Evolutionary conservation across 805 yeast genomes (phyloP).

Genomic region (Priceomyces castillae): DNA sequence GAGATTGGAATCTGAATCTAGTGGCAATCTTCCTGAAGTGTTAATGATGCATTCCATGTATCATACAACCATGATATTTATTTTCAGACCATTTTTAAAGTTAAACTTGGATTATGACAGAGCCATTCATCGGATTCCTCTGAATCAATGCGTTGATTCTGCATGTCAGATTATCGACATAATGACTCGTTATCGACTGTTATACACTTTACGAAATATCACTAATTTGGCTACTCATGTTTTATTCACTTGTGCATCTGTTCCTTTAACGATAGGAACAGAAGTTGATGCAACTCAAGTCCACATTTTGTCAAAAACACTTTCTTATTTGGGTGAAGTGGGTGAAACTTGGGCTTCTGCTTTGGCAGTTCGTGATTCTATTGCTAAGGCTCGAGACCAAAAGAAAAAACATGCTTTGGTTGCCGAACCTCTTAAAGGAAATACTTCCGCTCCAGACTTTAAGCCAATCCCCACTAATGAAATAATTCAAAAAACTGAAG

Average conservation of each 20-base stretch:
- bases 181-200: slow-evolving; percentile 4
- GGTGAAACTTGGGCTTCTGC: slow-evolving; percentile 10
- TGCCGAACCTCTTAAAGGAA: neutral
- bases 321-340: slow-evolving; percentile 5
- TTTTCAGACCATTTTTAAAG: slow-evolving; percentile 10
- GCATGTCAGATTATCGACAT: slow-evolving; percentile 5
- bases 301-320: neutral
- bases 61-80: slow-evolving; percentile 9
- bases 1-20: neutral
- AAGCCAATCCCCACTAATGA: neutral
- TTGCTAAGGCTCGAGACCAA: slow-evolving; percentile 2
- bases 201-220: slow-evolving; percentile 7
- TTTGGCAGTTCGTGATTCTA: slow-evolving; percentile 5
- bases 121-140: slow-evolving; percentile 5
- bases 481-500: neutral
- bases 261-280: slow-evolving; percentile 6
- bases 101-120: slow-evolving; percentile 8
- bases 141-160: slow-evolving; percentile 5
- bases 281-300: neutral
- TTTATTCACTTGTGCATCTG: slow-evolving; percentile 8
- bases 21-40: slow-evolving; percentile 8
- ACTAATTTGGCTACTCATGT: slow-evolving; percentile 10
- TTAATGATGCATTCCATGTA: slow-evolving; percentile 12
- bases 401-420: neutral
- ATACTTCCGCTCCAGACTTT: neutral